Base-by-base conservation (phyloP, 441 rosid genomes). In the Pelargonium citronellum region DNA sequence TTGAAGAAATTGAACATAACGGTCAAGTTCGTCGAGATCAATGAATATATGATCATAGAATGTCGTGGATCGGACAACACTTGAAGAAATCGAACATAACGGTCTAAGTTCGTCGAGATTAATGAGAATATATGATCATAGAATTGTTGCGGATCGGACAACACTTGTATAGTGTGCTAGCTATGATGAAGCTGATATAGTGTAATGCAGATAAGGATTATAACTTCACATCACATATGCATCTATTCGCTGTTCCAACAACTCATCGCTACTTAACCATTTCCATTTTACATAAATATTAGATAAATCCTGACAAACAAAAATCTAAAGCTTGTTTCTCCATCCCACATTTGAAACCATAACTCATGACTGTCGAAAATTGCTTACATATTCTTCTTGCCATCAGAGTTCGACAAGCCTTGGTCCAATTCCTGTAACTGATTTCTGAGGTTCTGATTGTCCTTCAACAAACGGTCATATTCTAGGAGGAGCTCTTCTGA, bases 401-500 rank as follows among this genome's bases (percentile, higher is more conserved):
- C 83, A 51, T 84, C 87, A 0, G 92, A 79, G 67, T 77, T 69
- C 0, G 77, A 64, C 61, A 13, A 30, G 19, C 73, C 72, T n/a
- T 84, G 84, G 43, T 77, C 86, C 47, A 89, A 67, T 0, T 88
- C 77, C 49, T 80, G 86, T 82, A 91, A 79, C 72, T 91, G 95
- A 71, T 76, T 89, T 46, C 83, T 81, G 13, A 89, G 81, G 78
- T 79, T 87, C 73, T 88, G 96, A 73, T 91, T 91, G 77, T 91
- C 92, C 44, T 81, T 92, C 37, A 86, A 84, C 71, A 88, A 41
- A 68, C 87, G 89, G 71, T 87, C 96, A 74, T 86, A 84, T 80
- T 91, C 94, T 10, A 83, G 39, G 60, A 87, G 89, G 66, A 88
- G 82, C 41, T 83, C 96, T 73, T 91, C 94, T 0, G 91, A 87